Conservation (phyloP, 192 early-diverging fungal genomes). For the Podila verticillata region DNA sequence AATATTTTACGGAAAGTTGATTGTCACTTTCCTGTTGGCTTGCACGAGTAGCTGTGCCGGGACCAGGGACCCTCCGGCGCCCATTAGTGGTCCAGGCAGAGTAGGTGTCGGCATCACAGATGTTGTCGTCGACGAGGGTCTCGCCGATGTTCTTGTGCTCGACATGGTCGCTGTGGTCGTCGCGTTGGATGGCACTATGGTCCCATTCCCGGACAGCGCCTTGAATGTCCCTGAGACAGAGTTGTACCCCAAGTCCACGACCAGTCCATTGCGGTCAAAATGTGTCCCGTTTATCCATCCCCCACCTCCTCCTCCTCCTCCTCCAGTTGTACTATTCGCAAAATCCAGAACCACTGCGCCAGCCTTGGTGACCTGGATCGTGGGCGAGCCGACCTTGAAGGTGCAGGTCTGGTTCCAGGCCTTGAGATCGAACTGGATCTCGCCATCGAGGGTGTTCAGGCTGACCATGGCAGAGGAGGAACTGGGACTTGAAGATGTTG, state of each 20-base stretch:
- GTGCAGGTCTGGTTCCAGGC: conserved; percentile 36
- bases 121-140: not conserved
- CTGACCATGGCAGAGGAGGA: conserved; percentile 1
- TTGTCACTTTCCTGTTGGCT: conserved; percentile 26
- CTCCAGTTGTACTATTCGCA: not conserved
- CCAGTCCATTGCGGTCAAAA: conserved; percentile 15
- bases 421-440: conserved; percentile 26
- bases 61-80: conserved; percentile 11
- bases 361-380: conserved; percentile 22
- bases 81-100: not conserved
- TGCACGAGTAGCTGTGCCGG: conserved; percentile 29
- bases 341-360: conserved; percentile 20
- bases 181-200: not conserved
- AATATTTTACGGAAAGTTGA: conserved; percentile 40
- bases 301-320: not conserved
- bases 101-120: not conserved
- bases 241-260: not conserved
- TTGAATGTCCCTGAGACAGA: conserved; percentile 13
- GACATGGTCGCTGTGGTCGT: not conserved
- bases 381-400: conserved; percentile 17
- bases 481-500: not conserved
- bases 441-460: conserved; percentile 32
- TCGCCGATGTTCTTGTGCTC: not conserved
- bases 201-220: not conserved
- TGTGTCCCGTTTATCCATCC: not conserved